phyloP scores from a whole-genome alignment of 805 yeast genomes.

The Schizosaccharomyces osmophilus region DNA sequence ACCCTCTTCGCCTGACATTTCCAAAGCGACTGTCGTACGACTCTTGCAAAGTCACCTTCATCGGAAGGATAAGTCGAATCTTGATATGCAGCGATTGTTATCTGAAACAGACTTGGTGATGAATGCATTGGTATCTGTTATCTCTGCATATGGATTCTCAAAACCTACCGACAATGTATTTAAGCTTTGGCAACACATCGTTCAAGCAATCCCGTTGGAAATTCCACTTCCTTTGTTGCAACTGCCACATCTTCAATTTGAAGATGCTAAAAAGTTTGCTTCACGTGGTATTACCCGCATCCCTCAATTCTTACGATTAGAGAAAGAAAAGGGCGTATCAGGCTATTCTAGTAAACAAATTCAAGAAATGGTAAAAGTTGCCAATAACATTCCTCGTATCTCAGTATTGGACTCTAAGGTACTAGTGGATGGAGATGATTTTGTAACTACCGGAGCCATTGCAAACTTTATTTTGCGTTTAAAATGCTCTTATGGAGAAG shows the following conservation, averaged over 20 bases:
- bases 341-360: constrained; percentile 5
- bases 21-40: constrained; percentile 23
- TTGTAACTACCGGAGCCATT: constrained; percentile 41
- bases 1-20: constrained; percentile 20
- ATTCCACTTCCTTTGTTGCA: constrained; percentile 22
- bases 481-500: constrained; percentile 10
- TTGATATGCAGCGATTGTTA: neutral
- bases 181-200: constrained; percentile 5
- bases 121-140: neutral
- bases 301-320: constrained; percentile 1
- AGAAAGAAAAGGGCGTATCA: constrained; percentile 13
- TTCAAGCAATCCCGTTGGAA: constrained; percentile 7
- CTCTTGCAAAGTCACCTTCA: constrained; percentile 2
- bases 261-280: constrained; percentile 12
- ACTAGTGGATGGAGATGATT: constrained; percentile 61
- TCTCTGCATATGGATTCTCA: constrained; percentile 12
- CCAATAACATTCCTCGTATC: constrained; percentile 6
- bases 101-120: neutral
- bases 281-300: neutral
- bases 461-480: constrained; percentile 39
- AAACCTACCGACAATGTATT: constrained; percentile 15
- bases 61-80: neutral
- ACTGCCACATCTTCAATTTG: constrained; percentile 44
- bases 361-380: constrained; percentile 5
- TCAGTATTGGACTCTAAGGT: constrained; percentile 7